Evolutionary conservation across 2,329 filamentous ascomycete genomes (phyloP).

Genomic region (Dendrostoma leiphaemia): DNA sequence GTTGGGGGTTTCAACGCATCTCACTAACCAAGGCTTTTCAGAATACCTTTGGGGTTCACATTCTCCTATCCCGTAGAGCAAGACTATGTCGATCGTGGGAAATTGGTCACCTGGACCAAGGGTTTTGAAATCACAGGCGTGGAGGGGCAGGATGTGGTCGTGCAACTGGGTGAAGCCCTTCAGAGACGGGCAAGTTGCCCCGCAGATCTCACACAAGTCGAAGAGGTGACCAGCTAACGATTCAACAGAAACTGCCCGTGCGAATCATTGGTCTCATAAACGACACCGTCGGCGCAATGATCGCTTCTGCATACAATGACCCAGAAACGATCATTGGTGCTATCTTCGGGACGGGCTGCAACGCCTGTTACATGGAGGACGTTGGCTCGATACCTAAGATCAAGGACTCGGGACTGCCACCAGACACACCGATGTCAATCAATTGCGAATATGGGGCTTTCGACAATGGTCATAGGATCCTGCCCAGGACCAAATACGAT

Average conservation of each 20-base stretch:
- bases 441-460: slow-evolving; percentile 84
- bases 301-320: slow-evolving; percentile 75
- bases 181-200: neutral
- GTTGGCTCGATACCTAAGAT: slow-evolving; percentile 63
- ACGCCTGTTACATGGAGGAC: slow-evolving; percentile 78
- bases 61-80: slow-evolving; percentile 72
- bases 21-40: slow-evolving; percentile 40
- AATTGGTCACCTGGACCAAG: slow-evolving; percentile 72
- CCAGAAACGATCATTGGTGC: slow-evolving; percentile 70
- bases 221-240: neutral
- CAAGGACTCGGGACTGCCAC: slow-evolving; percentile 48
- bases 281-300: slow-evolving; percentile 77
- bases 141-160: slow-evolving; percentile 67
- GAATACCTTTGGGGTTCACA: slow-evolving; percentile 65
- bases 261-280: slow-evolving; percentile 73
- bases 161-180: slow-evolving; percentile 58
- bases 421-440: slow-evolving; percentile 72
- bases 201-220: neutral
- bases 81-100: slow-evolving; percentile 67
- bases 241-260: slow-evolving; percentile 59
- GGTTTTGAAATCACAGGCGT: slow-evolving; percentile 72
- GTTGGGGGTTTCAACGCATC: no score
- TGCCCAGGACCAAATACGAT: slow-evolving; percentile 72
- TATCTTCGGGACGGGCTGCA: slow-evolving; percentile 80
- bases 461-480: slow-evolving; percentile 66